Base-by-base conservation (phyloP, 257 asterid species). In the Ajuga chamaepitys region DNA sequence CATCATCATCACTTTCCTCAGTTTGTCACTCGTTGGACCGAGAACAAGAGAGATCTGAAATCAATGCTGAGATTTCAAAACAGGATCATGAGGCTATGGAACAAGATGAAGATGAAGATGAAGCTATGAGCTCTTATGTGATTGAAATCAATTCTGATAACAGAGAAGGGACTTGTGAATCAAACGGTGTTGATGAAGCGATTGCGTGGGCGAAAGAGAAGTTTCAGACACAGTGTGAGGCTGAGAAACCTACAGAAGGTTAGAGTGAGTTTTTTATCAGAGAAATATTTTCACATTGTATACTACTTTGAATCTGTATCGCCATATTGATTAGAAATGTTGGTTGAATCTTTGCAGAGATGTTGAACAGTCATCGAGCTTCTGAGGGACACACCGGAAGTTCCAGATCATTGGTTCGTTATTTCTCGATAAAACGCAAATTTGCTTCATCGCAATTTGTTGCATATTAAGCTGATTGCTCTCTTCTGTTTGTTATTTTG, bases 161-260 rank as follows among this genome's bases (percentile, higher is more conserved):
- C 51, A 80, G 82, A 63, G 92, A 83, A 37, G 86, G 70, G 35
- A 61, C 67, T 1, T 80, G 76, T 18, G 93, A 89, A 62, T 82
- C 89, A 7, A 85, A 82, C 16, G 87, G 86, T 18, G 83, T 89
- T 0, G 88, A 86, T 76, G 96, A 89, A 69, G 95, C 95, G 10
- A 86, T 86, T 58, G 96, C 93, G 0, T 89, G 95, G 95, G 96
- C 90, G 0, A 89, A 85, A 70, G 95, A 82, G 85, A 89, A 83
- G 72, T 89, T 75, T 54, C 95, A 80, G 51, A 45, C 77, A 18
- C 80, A 69, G 16, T 63, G 64, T 50, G 78, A 56, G 50, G 76
- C 74, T 28, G 78, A 77, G 54, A 77, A 80, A 34, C 17, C 74
- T 5, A 13, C 67, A 1, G 73, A 75, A 85, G 77, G 82, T 70